Evolutionary conservation across 148 eudicot species (phyloP), one percentile per base, ranked within the genome.

Genomic region (Amaranthus hypochondriacus): DNA sequence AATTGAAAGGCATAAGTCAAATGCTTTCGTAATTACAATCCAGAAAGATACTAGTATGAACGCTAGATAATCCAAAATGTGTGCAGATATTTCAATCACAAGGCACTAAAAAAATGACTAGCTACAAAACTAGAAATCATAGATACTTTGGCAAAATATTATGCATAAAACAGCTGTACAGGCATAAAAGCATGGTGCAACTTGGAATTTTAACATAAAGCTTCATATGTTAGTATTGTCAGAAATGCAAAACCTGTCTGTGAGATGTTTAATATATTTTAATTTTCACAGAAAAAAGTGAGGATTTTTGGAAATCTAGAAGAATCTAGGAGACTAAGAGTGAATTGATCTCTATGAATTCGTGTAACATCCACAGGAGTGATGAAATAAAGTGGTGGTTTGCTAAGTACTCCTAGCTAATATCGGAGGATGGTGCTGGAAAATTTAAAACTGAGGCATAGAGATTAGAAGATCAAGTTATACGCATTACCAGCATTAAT

Each of bases 401-500:
- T 64, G 68, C 50, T 64, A 64, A 47, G 13, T 64, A 4, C 14
- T 47, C 4, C 49, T 44, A 64, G n/a, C 48, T n/a, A 64, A 64
- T 5, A 7, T 9, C 15, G 42, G 3, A 18, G 52, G n/a, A 9
- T 14, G 18, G 48, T 7, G 9, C 4, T 9, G 8, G 39, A 49
- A 5, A 9, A n/a, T 8, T 2, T 3, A 8, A 5, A 43, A 56
- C 48, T 12, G 18, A 68, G 48, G 47, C 48, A 5, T 6, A 42
- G 39, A 2, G 39, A 28, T 28, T 28, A 28, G 39, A 28, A 28
- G 39, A 28, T 28, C 39, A 28, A 28, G 39, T 28, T 28, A 28
- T 28, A 28, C 2, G 39, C 39, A 28, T 67, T 83, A 90, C 95
- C 95, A 39, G 96, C 93, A 83, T 91, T 89, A 77, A 91, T 91